Percentiles rank a stretch among this genome's conserved stretches.
Evolutionary conservation across 2,329 filamentous ascomycete genomes (phyloP).

Genomic region (Lasiodiplodia theobromae): DNA sequence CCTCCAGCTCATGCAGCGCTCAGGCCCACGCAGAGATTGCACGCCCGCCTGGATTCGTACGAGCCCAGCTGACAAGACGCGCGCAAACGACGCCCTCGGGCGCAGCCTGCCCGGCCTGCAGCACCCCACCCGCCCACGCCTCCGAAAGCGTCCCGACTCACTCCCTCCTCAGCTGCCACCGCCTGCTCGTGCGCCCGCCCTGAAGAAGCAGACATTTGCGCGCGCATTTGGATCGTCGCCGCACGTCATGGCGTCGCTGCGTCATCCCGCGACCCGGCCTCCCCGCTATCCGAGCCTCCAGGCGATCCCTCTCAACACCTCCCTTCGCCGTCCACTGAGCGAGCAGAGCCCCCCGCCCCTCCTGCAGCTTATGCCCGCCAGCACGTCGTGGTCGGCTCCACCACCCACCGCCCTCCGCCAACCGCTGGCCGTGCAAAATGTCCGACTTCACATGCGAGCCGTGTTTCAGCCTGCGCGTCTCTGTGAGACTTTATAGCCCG

Average conservation of each 20-base stretch:
- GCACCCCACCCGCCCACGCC: not conserved
- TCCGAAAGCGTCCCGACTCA: slow-evolving; percentile 7
- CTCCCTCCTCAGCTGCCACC: not conserved
- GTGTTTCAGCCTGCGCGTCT: slow-evolving; percentile 21
- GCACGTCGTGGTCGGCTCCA: slow-evolving; percentile 18
- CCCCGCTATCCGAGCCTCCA: slow-evolving; percentile 20
- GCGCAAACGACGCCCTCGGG: not conserved
- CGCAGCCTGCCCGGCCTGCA: not conserved
- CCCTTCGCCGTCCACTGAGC: not conserved
- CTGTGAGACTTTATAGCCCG: slow-evolving; percentile 26
- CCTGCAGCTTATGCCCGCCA: slow-evolving; percentile 6
- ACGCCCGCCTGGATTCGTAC: not conserved
- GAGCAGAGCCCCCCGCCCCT: not conserved
- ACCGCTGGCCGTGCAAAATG: slow-evolving; percentile 18
- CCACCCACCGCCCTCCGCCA: slow-evolving; percentile 11
- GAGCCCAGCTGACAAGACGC: not conserved
- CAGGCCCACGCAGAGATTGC: slow-evolving; percentile 9
- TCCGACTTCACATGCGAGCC: slow-evolving; percentile 1
- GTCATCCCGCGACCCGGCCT: slow-evolving; percentile 22
- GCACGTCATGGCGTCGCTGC: slow-evolving; percentile 14
- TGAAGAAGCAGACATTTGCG: slow-evolving; percentile 1
- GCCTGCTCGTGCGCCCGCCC: slow-evolving; percentile 1
- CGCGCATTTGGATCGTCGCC: slow-evolving; percentile 4
- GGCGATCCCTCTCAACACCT: slow-evolving; percentile 18
- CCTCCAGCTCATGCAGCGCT: not conserved